phyloP scores from a whole-genome alignment of 1,284 basidiomycete genomes.

The Rhodotorula sp. region DNA sequence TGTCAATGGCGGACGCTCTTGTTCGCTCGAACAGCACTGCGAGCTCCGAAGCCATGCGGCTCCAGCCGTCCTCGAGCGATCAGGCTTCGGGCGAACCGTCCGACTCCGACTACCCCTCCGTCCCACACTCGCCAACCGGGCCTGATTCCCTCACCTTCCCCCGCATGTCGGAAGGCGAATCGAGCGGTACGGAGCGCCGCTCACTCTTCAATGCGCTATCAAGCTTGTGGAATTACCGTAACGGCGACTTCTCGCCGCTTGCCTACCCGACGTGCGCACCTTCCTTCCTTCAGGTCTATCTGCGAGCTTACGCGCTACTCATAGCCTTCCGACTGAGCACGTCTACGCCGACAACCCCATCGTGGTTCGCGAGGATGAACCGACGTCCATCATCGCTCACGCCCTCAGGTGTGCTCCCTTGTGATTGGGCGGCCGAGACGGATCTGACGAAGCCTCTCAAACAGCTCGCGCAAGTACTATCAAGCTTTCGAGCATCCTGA shows the following conservation, averaged over 20 bases:
- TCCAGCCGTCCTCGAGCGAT: background rate
- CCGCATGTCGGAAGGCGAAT: conserved; percentile 52
- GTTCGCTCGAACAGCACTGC: conserved; percentile 1
- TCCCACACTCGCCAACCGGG: conserved; percentile 38
- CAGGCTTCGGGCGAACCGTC: conserved; percentile 9
- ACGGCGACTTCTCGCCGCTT: conserved; percentile 57
- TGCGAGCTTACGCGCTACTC: background rate
- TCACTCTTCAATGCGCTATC: conserved; percentile 85
- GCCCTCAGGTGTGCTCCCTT: conserved; percentile 70
- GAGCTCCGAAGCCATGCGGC: background rate
- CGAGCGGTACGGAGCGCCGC: conserved; percentile 61
- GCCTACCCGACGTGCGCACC: conserved; percentile 57
- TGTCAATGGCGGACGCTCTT: conserved; percentile 26
- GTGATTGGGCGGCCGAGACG: background rate
- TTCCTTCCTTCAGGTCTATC: background rate
- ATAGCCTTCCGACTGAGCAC: conserved; percentile 64
- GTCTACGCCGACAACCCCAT: conserved; percentile 94
- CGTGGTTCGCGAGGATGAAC: conserved; percentile 94
- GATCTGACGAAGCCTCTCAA: background rate
- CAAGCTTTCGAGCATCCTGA: conserved; percentile 55
- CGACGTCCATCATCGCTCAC: conserved; percentile 95
- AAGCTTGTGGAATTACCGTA: conserved; percentile 69
- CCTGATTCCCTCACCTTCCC: conserved; percentile 34
- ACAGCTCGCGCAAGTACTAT: conserved; percentile 75
- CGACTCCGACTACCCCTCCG: conserved; percentile 30